Conservation (phyloP, 1,139 yeast species). For the Saccharomyces hybrid region DNA sequence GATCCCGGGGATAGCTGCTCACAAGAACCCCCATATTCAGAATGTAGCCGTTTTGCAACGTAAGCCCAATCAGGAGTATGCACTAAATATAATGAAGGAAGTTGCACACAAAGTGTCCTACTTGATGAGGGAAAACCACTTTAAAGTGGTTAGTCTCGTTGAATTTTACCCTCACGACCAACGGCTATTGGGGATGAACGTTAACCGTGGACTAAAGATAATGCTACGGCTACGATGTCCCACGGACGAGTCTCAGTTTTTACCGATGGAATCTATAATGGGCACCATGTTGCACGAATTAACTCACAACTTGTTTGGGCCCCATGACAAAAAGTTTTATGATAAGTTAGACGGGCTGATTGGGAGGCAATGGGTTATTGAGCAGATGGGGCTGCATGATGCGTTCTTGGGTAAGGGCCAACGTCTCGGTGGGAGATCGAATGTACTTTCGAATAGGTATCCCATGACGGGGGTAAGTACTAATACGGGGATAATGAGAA, state of each 20-base stretch:
- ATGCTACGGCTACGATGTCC: conserved; percentile 62
- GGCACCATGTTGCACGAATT: conserved; percentile 88
- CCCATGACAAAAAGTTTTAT: conserved; percentile 73
- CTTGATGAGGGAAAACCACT: conserved; percentile 58
- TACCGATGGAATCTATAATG: conserved; percentile 58
- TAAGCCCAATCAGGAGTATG: conserved; percentile 49
- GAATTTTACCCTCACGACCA: conserved; percentile 80
- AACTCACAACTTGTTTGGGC: conserved; percentile 70
- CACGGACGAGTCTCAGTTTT: conserved; percentile 47
- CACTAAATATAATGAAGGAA: conserved; percentile 51
- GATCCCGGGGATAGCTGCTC: neutral
- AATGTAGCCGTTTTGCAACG: conserved; percentile 49
- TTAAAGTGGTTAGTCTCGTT: conserved; percentile 60
- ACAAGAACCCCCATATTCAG: conserved; percentile 22
- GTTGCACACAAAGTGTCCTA: conserved; percentile 63
- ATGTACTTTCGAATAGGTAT: conserved; percentile 8
- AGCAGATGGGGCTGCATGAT: conserved; percentile 34
- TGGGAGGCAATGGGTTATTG: conserved; percentile 49
- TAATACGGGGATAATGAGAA: conserved; percentile 13
- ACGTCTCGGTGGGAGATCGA: conserved; percentile 40
- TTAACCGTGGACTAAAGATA: conserved; percentile 74
- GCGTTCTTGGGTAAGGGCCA: conserved; percentile 46
- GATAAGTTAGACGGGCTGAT: conserved; percentile 54
- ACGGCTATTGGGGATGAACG: conserved; percentile 69
- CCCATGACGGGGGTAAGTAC: conserved; percentile 6